Conservation (phyloP, 306 rosid genomes). For the Malus sylvestris region DNA sequence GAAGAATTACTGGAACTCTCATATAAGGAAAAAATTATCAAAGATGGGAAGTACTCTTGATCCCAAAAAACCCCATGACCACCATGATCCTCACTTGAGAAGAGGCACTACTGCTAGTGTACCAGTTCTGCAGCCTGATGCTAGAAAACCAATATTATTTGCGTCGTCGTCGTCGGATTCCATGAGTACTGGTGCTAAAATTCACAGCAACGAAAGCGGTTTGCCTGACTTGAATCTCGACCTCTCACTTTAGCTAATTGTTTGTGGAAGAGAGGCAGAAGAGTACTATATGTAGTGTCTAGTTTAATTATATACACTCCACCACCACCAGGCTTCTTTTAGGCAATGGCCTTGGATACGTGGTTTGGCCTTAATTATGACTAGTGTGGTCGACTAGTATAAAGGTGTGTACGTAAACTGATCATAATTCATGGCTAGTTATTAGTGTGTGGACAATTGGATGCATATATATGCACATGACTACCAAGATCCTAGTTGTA, state of each 20-base stretch:
- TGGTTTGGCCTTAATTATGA: not conserved
- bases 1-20: constrained; percentile 42
- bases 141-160: not conserved
- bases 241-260: not conserved
- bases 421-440: not conserved
- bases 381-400: not conserved
- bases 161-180: not conserved
- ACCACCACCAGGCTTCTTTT: constrained; percentile 5
- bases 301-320: not conserved
- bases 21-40: constrained; percentile 25
- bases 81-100: not conserved
- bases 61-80: constrained; percentile 10
- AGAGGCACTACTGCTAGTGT: not conserved
- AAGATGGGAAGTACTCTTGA: not conserved
- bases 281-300: not conserved
- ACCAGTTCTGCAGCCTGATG: not conserved
- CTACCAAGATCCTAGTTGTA: not conserved
- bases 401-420: not conserved
- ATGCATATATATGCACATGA: not conserved
- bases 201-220: not conserved
- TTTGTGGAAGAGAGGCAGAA: not conserved
- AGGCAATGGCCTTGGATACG: not conserved
- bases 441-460: not conserved
- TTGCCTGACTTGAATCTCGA: constrained; percentile 37
- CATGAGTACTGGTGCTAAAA: not conserved